Evolutionary conservation across 345 rosid genomes (phyloP).

Genomic region (Eucalyptus cloeziana): DNA sequence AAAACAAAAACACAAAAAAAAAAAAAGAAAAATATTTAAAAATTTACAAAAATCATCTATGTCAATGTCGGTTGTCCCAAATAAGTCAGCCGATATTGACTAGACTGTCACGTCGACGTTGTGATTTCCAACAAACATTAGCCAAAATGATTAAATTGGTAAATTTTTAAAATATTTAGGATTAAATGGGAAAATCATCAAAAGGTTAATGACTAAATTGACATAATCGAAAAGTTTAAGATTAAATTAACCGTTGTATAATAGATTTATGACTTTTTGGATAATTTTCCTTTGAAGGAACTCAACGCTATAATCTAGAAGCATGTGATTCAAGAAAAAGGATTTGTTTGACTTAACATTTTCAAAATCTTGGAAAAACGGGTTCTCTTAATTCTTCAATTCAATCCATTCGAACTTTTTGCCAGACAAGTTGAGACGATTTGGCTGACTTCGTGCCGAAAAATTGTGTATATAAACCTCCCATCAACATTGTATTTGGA

Average conservation of each 20-base stretch:
- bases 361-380: not conserved
- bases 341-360: not conserved
- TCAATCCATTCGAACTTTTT: not conserved
- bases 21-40: too few relatives aligned
- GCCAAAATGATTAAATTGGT: not conserved
- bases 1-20: accelerated
- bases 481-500: not conserved
- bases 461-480: not conserved
- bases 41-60: too few relatives aligned
- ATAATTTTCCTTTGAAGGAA: not conserved
- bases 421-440: not conserved
- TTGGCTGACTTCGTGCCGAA: not conserved
- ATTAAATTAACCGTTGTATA: too few relatives aligned
- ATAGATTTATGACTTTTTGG: too few relatives aligned
- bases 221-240: too few relatives aligned
- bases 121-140: too few relatives aligned
- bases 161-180: not conserved
- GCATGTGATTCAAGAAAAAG: not conserved
- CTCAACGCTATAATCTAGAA: not conserved
- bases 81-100: too few relatives aligned
- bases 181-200: not conserved
- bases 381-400: not conserved
- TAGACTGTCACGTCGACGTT: accelerated
- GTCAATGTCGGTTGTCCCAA: accelerated
- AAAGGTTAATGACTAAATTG: not conserved